phyloP scores from a whole-genome alignment of 768 basidiomycete species.

The Tylopilus intermedius region DNA sequence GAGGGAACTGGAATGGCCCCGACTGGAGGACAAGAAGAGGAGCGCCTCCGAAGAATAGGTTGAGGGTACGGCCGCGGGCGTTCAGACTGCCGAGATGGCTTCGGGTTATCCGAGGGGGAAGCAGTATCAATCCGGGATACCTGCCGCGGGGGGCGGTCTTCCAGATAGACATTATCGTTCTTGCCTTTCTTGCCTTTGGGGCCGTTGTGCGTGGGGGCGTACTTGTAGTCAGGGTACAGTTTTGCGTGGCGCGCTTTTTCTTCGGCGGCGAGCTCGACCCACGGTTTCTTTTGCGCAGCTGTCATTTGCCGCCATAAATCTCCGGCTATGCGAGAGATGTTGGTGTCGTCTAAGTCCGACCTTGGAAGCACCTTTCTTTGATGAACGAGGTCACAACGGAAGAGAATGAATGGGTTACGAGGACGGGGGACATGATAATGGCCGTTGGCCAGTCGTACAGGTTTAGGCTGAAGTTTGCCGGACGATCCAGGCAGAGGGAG shows the following conservation, averaged over 20 bases:
- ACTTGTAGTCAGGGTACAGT: conserved; percentile 43
- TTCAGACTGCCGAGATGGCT: conserved; percentile 8
- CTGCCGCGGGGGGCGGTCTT: conserved; percentile 12
- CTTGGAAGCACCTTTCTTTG: conserved; percentile 51
- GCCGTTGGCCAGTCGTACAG: conserved; percentile 15
- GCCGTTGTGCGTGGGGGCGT: conserved; percentile 27
- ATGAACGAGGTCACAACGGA: conserved; percentile 67
- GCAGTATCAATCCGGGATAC: conserved; percentile 2
- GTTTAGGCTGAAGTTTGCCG: conserved; percentile 14
- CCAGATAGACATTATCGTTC: conserved; percentile 2
- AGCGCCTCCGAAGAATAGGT: conserved; percentile 27
- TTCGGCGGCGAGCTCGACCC: conserved; percentile 45
- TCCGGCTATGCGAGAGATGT: conserved; percentile 64
- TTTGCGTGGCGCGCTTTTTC: conserved; percentile 43
- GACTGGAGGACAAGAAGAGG: conserved; percentile 40
- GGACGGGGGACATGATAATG: conserved; percentile 61
- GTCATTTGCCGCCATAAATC: conserved; percentile 60
- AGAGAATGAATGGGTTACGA: conserved; percentile 76
- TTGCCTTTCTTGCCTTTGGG: conserved; percentile 22
- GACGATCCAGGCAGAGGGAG: conserved; percentile 28
- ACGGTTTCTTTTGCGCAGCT: conserved; percentile 40
- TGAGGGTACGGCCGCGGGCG: conserved; percentile 24
- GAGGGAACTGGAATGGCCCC: conserved; percentile 30
- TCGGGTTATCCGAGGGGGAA: conserved; percentile 1
- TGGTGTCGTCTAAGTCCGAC: conserved; percentile 62